A percentile compares a stretch with the other conserved stretches of the same genome.
phyloP scores from a whole-genome alignment of 1,284 basidiomycete genomes.

The Cryptococcus jaspeensis region DNA sequence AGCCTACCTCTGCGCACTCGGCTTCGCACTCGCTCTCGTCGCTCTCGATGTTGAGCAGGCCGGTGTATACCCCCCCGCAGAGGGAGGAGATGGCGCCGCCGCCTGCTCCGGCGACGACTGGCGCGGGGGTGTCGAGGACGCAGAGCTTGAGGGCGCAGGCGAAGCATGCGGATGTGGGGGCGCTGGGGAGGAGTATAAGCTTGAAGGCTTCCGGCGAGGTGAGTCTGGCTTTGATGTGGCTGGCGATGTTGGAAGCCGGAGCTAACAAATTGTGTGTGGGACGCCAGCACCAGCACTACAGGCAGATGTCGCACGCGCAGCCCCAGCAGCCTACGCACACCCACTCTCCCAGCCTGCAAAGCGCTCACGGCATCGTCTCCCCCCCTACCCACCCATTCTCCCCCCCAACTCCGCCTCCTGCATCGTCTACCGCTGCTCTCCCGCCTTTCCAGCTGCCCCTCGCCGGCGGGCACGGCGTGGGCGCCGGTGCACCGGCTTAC shows the following conservation, averaged over 20 bases:
- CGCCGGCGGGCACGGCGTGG: neutral
- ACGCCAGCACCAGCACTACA: constrained; percentile 5
- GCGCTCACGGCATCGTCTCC: neutral
- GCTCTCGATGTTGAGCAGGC: constrained; percentile 32
- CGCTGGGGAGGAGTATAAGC: constrained; percentile 40
- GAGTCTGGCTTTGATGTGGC: constrained; percentile 13
- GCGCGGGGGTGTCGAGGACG: constrained; percentile 35
- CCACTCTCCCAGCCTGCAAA: neutral
- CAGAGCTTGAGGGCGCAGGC: constrained; percentile 45
- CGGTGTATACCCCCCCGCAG: neutral
- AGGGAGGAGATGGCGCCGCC: neutral
- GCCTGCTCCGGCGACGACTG: neutral
- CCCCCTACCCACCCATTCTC: constrained; percentile 35
- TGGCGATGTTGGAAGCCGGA: too few species aligned
- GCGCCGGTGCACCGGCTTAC: neutral
- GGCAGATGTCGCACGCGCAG: neutral
- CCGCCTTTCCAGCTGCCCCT: constrained; percentile 29
- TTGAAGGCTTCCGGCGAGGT: constrained; percentile 40
- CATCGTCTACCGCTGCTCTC: constrained; percentile 35
- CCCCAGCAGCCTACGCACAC: neutral
- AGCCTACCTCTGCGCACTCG: constrained; percentile 23
- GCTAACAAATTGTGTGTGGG: too few species aligned
- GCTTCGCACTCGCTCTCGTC: constrained; percentile 42
- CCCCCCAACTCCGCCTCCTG: constrained; percentile 41
- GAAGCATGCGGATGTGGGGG: constrained; percentile 24